Conservation (phyloP, 202 grass and related monocot genomes). For the Elaeis oleifera region DNA sequence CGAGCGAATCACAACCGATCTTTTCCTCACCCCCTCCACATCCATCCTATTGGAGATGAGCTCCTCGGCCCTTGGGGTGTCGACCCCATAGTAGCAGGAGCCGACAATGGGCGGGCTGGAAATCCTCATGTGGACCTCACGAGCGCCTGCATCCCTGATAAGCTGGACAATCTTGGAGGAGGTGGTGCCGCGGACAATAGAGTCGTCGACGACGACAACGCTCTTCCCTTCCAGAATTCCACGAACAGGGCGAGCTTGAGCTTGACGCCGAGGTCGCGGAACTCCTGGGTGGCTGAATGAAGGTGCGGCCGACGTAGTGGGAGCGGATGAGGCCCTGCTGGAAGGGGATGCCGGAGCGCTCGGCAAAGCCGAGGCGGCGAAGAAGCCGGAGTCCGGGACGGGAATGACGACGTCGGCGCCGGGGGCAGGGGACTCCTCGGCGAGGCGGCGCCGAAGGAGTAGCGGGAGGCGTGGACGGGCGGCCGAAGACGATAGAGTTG, state of each 20-base stretch:
- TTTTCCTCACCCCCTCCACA: slow-evolving; percentile 42
- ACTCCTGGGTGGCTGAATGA: slow-evolving; percentile 73
- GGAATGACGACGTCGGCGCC: slow-evolving; percentile 88
- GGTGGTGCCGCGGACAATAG: slow-evolving; percentile 86
- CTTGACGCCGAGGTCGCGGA: slow-evolving; percentile 83
- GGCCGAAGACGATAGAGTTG: slow-evolving; percentile 67
- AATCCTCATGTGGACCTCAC: slow-evolving; percentile 95
- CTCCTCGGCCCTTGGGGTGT: slow-evolving; percentile 71
- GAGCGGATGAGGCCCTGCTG: slow-evolving; percentile 86
- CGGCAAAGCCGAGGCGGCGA: slow-evolving; percentile 74
- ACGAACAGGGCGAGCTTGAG: slow-evolving; percentile 73
- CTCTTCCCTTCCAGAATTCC: slow-evolving; percentile 74
- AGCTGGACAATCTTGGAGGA: slow-evolving; percentile 87
- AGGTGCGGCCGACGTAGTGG: slow-evolving; percentile 85
- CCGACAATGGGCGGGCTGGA: slow-evolving; percentile 74
- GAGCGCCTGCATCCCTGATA: slow-evolving; percentile 65
- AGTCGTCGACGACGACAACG: slow-evolving; percentile 91
- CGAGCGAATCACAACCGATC: slow-evolving; percentile 81
- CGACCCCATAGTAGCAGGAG: slow-evolving; percentile 82
- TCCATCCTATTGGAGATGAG: slow-evolving; percentile 80
- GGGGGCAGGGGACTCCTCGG: slow-evolving; percentile 67
- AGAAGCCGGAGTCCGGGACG: slow-evolving; percentile 90
- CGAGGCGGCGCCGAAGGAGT: slow-evolving; percentile 72
- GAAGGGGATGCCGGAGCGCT: slow-evolving; percentile 62
- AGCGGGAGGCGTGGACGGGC: slow-evolving; percentile 70